Conservation (phyloP, 768 basidiomycete genomes). For the Fomitopsis pulvina region DNA sequence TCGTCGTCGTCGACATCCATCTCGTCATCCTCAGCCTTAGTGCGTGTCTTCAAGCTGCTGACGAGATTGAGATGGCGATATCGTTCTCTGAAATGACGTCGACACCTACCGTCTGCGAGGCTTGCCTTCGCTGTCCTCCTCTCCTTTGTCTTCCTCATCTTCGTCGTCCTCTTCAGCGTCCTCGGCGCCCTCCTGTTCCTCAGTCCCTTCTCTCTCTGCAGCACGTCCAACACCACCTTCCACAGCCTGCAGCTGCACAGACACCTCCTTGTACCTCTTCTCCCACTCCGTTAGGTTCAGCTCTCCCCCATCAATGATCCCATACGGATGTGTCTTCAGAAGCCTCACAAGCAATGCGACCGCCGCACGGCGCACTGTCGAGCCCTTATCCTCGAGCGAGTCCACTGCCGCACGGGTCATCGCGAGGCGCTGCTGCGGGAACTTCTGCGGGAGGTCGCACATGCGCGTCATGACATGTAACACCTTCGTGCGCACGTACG, state of each 20-base stretch:
- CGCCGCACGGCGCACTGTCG: constrained; percentile 81
- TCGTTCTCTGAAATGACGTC: not conserved
- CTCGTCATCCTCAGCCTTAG: constrained; percentile 29
- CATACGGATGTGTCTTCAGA: constrained; percentile 85
- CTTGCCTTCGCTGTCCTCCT: constrained; percentile 19
- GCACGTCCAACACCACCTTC: constrained; percentile 64
- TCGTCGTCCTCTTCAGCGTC: constrained; percentile 23
- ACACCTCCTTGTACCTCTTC: constrained; percentile 56
- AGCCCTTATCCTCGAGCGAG: constrained; percentile 85
- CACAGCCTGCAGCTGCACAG: constrained; percentile 59
- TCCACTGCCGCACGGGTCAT: constrained; percentile 73
- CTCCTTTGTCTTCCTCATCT: constrained; percentile 15
- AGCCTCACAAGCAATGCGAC: constrained; percentile 70
- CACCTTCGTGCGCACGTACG: constrained; percentile 89
- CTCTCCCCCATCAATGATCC: constrained; percentile 74
- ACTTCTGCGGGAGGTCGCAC: constrained; percentile 70
- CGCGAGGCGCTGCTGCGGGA: constrained; percentile 77
- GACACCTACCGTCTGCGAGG: constrained; percentile 9
- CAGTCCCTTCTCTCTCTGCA: constrained; percentile 33
- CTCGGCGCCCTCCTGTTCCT: constrained; percentile 19
- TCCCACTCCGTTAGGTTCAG: constrained; percentile 72
- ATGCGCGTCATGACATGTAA: constrained; percentile 69
- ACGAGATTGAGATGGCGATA: not conserved
- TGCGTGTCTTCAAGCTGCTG: constrained; percentile 13
- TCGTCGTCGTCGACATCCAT: constrained; percentile 54